A percentile compares a stretch with the other conserved stretches of the same genome.
These are phyloP conservation scores for Tulasnella sp. DNA, from an alignment of 768 basidiomycete species.

Conservation along the genomic window DNA sequence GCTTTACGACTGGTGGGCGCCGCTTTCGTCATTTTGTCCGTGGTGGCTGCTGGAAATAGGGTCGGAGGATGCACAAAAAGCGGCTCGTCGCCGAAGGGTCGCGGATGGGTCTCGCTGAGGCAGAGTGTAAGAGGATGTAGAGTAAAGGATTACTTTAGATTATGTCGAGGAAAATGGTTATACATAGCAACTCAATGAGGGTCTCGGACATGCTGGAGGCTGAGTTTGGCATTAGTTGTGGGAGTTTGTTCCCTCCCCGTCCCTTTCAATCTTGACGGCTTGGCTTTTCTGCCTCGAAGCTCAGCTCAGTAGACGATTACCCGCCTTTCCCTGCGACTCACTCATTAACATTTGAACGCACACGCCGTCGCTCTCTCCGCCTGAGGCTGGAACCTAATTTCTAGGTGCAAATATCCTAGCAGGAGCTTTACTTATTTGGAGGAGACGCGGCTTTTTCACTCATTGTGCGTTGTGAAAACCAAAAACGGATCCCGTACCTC, in stretches of 20 bases:
- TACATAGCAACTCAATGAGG: background rate
- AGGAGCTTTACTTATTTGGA: background rate
- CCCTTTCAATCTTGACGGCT: slow-evolving; percentile 1
- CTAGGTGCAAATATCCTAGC: background rate
- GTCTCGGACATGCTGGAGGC: background rate
- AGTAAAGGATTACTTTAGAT: too few relatives aligned
- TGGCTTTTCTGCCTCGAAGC: background rate
- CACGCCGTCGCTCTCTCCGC: background rate
- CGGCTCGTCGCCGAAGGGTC: too few relatives aligned
- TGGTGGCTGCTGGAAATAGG: too few relatives aligned
- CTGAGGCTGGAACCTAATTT: background rate
- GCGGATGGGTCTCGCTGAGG: too few relatives aligned
- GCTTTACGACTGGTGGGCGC: too few relatives aligned
- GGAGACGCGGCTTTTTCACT: background rate
- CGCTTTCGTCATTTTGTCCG: too few relatives aligned
- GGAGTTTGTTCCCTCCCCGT: background rate
- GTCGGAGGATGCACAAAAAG: too few relatives aligned
- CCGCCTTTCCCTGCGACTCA: background rate
- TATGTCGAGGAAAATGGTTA: too few relatives aligned
- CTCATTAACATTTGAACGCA: background rate
- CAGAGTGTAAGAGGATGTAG: too few relatives aligned
- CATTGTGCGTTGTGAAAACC: background rate
- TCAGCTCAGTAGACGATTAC: background rate
- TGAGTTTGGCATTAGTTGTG: background rate
- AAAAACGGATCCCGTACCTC: background rate